Base-by-base conservation (phyloP, 176 grass and related monocot genomes). In the maize (Zea mays) region DNA sequence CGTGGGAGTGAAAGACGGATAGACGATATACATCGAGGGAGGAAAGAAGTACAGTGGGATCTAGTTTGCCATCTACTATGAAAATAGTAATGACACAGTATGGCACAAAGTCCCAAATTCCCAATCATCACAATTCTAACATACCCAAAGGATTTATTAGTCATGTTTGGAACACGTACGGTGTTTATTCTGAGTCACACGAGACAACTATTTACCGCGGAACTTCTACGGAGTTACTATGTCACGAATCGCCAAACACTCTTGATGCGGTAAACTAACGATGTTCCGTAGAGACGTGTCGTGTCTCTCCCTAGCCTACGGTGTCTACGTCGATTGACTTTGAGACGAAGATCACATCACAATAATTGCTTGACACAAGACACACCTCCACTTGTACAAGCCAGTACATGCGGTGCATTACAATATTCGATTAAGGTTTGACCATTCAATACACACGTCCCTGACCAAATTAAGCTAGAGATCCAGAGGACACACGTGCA, bases 281-380 rank as follows among this genome's bases (percentile, higher is more conserved):
- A 27, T 27, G 12, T n/a, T 71, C 1, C 34, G 12, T 8, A 5
- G 51, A 2, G 62, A 74, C 70, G 62, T 70, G 75, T 63, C 69
- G 75, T 69, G 38, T 39, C 62, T 75, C 44, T 15, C 37, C 69
- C 10, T 16, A 69, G 37, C 62, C 55, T 52, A 21, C 37, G 67
- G 51, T 83, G 69, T 79, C 81, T 13, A 78, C 61, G 55, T 74
- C 62, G 55, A 36, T 61, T 79, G 86, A 88, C 69, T 68, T 62
- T 9, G 6, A 37, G 5, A 11, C 62, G 54, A 57, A 45, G 1
- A 69, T 69, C 52, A 43, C 81, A 69, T 69, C 52, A 43, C 81
- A 83, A 70, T 63, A 74, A 69, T 75, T 83, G 69, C 62, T 69
- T 10, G 62, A 79, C 36, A 68, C 36, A 52, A 8, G 58, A 16